Conservation (phyloP, 805 yeast species). For the Lachancea kluyveri region DNA sequence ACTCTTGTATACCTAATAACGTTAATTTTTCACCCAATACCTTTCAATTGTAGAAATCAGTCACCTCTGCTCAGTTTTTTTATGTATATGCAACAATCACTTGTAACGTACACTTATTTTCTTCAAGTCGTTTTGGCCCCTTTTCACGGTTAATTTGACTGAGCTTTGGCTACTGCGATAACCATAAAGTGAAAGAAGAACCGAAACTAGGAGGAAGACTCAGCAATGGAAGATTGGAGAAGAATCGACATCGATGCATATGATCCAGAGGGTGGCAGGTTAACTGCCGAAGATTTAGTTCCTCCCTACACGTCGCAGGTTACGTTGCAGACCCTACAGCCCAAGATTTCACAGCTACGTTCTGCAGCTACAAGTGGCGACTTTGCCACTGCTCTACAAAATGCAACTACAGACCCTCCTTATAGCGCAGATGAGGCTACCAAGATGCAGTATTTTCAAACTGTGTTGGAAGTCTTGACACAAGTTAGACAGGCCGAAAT, state of each 20-base stretch:
- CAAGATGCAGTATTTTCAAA: conserved; percentile 38
- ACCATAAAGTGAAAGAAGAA: no score
- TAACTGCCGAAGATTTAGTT: conserved; percentile 57
- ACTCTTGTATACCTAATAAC: no score
- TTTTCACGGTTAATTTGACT: no score
- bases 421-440: conserved; percentile 62
- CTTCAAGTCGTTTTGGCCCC: no score
- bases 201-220: no score
- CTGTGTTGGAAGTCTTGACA: conserved; percentile 67
- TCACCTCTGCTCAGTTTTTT: no score
- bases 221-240: conserved; percentile 73
- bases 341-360: conserved; percentile 53
- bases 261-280: conserved; percentile 69
- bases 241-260: conserved; percentile 89
- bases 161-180: no score
- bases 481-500: conserved; percentile 66
- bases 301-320: conserved; percentile 48
- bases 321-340: conserved; percentile 46
- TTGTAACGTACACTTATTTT: no score
- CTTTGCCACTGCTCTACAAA: conserved; percentile 55
- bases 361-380: conserved; percentile 65
- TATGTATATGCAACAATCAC: no score
- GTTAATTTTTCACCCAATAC: no score
- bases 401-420: conserved; percentile 69
- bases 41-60: no score